Conservation (phyloP, 495 filamentous ascomycete species). For the Acidiella bohemica region DNA sequence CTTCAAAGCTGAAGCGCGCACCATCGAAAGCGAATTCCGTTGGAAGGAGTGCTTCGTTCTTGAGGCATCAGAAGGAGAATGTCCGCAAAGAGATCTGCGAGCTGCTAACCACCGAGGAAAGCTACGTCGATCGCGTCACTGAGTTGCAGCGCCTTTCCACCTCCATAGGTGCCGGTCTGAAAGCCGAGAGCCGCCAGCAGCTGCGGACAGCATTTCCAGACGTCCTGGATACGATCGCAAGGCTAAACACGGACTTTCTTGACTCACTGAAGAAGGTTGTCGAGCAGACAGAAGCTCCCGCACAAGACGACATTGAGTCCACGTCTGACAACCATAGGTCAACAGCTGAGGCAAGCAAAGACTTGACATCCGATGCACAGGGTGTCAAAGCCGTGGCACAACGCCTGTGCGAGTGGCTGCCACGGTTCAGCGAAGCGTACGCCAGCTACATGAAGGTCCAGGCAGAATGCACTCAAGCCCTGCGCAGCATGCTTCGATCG, state of each 20-base stretch:
- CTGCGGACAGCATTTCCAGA: slow-evolving; percentile 67
- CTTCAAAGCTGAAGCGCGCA: slow-evolving; percentile 69
- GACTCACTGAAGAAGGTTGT: slow-evolving; percentile 58
- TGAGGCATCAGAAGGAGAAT: slow-evolving; percentile 67
- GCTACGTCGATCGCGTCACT: slow-evolving; percentile 68
- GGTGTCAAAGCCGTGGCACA: slow-evolving; percentile 64
- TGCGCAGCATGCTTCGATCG: slow-evolving; percentile 60
- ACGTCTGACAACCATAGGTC: slow-evolving; percentile 16
- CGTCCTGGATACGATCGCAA: slow-evolving; percentile 60
- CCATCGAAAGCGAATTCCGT: slow-evolving; percentile 73
- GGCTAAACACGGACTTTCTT: slow-evolving; percentile 67
- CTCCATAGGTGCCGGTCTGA: slow-evolving; percentile 60
- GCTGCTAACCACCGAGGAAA: slow-evolving; percentile 81
- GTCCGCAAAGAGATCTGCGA: slow-evolving; percentile 83
- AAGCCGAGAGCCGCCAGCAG: slow-evolving; percentile 48
- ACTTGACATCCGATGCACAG: slow-evolving; percentile 42
- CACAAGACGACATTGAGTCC: slow-evolving; percentile 35
- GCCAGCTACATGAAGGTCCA: slow-evolving; percentile 81
- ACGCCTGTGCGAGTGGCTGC: slow-evolving; percentile 75
- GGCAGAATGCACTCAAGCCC: slow-evolving; percentile 63
- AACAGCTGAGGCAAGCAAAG: slow-evolving; percentile 13
- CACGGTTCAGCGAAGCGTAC: slow-evolving; percentile 77
- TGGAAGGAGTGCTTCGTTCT: slow-evolving; percentile 57
- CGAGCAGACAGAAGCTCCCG: slow-evolving; percentile 71
- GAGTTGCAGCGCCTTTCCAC: slow-evolving; percentile 55